Evolutionary conservation across 2,329 filamentous ascomycete species (phyloP).

Genomic region (Penicillium freii): DNA sequence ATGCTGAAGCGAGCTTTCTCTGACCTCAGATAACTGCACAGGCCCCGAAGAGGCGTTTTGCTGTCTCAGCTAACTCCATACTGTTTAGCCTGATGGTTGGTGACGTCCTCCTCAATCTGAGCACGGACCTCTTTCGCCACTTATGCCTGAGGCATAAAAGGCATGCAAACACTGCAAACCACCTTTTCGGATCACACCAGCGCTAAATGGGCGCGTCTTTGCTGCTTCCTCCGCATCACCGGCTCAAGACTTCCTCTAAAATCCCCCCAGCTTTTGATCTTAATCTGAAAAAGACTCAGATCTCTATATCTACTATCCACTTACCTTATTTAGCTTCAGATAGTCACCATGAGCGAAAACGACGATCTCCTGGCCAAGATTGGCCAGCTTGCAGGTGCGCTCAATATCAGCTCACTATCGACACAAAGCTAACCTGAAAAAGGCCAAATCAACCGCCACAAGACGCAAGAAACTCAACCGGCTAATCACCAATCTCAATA

Average conservation of each 20-base stretch:
- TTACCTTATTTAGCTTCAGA: slow-evolving; percentile 8
- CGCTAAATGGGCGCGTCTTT: slow-evolving; percentile 8
- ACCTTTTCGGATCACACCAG: not conserved
- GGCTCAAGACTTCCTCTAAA: not conserved
- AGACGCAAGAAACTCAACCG: slow-evolving; percentile 52
- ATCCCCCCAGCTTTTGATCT: not conserved
- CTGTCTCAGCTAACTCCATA: not conserved
- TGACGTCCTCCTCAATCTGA: not conserved
- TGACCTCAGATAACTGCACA: not conserved
- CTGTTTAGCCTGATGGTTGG: not conserved
- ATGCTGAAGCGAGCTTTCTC: not conserved
- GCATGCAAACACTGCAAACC: not conserved
- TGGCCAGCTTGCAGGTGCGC: slow-evolving; percentile 55
- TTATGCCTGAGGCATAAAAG: not conserved
- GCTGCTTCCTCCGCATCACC: slow-evolving; percentile 10
- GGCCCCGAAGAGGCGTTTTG: not conserved
- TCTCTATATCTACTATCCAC: not conserved
- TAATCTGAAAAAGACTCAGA: not conserved
- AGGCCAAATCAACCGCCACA: slow-evolving; percentile 81
- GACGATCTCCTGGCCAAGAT: slow-evolving; percentile 57
- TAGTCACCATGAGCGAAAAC: slow-evolving; percentile 52
- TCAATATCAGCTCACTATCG: slow-evolving; percentile 44
- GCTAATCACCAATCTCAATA: slow-evolving; percentile 27
- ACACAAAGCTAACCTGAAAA: slow-evolving; percentile 12
- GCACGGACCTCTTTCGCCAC: not conserved